phyloP scores from a whole-genome alignment of 257 asterid genomes.

The Mitragyna speciosa region DNA sequence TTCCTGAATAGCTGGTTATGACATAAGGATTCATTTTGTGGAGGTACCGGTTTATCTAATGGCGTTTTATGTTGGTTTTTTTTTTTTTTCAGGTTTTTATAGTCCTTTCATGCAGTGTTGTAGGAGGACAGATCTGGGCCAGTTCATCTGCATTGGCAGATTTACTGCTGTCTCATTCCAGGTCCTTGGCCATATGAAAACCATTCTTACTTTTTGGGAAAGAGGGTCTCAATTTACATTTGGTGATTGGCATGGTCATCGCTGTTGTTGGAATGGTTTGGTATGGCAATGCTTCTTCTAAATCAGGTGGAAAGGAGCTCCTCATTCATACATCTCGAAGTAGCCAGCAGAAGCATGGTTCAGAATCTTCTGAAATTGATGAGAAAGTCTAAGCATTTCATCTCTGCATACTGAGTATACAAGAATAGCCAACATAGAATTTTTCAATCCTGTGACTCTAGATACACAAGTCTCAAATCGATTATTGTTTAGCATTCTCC shows the following conservation, averaged over 20 bases:
- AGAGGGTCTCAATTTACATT: constrained; percentile 67
- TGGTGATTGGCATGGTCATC: constrained; percentile 60
- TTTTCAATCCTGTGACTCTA: constrained; percentile 45
- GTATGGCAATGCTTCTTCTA: constrained; percentile 66
- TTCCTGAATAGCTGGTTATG: not conserved
- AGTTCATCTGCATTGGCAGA: constrained; percentile 87
- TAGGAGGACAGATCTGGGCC: constrained; percentile 81
- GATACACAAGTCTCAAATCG: constrained; percentile 35
- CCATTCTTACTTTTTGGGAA: constrained; percentile 67
- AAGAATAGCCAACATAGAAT: constrained; percentile 41
- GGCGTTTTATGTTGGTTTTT: not conserved
- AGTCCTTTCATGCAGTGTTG: constrained; percentile 59
- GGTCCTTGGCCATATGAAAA: constrained; percentile 86
- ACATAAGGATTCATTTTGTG: not conserved
- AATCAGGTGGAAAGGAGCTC: constrained; percentile 69
- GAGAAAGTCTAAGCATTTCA: constrained; percentile 58
- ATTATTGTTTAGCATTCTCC: constrained; percentile 30
- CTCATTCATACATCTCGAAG: constrained; percentile 52
- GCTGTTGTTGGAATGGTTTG: constrained; percentile 75
- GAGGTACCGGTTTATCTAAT: not conserved
- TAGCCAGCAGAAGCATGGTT: constrained; percentile 52
- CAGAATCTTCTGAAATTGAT: constrained; percentile 69
- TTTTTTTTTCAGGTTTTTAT: constrained; percentile 43
- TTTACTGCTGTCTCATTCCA: constrained; percentile 85
- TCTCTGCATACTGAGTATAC: constrained; percentile 37